A percentile compares a stretch with the other conserved stretches of the same genome.
These are phyloP conservation scores for Candida broadrunensis DNA, from an alignment of 805 yeast species.

Conservation along the genomic window DNA sequence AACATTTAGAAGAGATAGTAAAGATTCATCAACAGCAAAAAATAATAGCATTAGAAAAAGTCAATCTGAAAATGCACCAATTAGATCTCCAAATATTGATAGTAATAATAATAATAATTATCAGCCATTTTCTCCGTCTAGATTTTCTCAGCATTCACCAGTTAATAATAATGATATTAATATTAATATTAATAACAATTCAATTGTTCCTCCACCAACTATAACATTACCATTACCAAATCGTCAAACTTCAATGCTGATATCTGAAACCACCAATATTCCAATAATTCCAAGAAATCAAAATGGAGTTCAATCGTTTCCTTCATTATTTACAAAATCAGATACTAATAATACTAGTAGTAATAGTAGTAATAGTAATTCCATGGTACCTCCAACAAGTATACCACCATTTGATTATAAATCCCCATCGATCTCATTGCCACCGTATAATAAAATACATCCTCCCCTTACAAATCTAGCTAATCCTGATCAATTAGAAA, in stretches of 20 bases:
- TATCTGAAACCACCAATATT: neutral
- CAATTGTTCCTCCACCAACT: neutral
- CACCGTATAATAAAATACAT: neutral
- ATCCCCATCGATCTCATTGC: neutral
- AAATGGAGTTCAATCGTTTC: neutral
- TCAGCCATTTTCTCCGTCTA: neutral
- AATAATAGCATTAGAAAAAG: neutral
- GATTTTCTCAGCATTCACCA: neutral
- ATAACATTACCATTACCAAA: neutral
- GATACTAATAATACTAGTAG: neutral
- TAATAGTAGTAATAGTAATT: neutral
- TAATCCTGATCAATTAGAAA: constrained; percentile 30
- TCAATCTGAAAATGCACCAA: neutral
- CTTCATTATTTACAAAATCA: neutral
- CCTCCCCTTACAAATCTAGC: constrained; percentile 3
- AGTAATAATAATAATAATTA: neutral
- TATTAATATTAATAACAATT: no score
- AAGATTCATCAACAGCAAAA: constrained; percentile 10
- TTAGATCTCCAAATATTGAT: neutral
- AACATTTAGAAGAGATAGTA: constrained; percentile 21
- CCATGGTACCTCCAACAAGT: neutral
- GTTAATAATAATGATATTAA: no score
- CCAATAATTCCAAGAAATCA: neutral
- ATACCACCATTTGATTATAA: neutral
- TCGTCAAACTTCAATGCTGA: neutral